A percentile compares a stretch with the other conserved stretches of the same genome.
These are phyloP conservation scores for Pseudotsuga menziesii DNA, from an alignment of 75 land plant genomes.

Conservation along the genomic window DNA sequence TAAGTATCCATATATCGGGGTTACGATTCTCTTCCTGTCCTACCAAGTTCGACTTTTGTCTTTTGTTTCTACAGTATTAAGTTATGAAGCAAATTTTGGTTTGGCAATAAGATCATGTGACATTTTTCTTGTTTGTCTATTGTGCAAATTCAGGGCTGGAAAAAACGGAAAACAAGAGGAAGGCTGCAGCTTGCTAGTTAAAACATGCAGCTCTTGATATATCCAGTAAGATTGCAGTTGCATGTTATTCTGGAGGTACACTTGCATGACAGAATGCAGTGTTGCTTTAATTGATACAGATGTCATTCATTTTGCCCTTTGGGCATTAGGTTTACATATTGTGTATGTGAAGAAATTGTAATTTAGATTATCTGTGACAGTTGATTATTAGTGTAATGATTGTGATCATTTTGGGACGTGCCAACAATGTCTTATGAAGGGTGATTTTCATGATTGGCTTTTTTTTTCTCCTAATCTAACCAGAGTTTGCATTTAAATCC, in stretches of 20 bases:
- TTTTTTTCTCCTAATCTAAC: background rate
- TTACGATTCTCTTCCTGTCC: background rate
- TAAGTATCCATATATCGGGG: constrained; percentile 33
- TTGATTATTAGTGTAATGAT: background rate
- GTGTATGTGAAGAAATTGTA: background rate
- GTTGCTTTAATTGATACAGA: background rate
- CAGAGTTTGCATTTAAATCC: background rate
- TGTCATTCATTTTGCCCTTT: background rate
- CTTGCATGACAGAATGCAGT: background rate
- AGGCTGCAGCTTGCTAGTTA: constrained; percentile 31
- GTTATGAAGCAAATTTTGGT: background rate
- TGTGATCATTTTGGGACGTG: background rate
- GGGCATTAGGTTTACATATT: background rate
- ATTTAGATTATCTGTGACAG: constrained; percentile 1
- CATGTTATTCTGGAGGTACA: background rate
- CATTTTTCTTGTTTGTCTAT: background rate
- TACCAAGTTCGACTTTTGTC: background rate
- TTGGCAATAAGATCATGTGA: background rate
- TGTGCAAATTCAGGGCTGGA: constrained; percentile 31
- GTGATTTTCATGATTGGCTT: constrained; percentile 6
- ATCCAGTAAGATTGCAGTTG: background rate
- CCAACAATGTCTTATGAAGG: background rate
- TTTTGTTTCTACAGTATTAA: background rate
- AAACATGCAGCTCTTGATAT: constrained; percentile 6
- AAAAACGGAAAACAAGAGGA: constrained; percentile 37